A percentile compares a stretch with the other conserved stretches of the same genome.
These are phyloP conservation scores for Yamadazyma philogaea DNA, from an alignment of 805 yeast genomes.

Conservation along the genomic window DNA sequence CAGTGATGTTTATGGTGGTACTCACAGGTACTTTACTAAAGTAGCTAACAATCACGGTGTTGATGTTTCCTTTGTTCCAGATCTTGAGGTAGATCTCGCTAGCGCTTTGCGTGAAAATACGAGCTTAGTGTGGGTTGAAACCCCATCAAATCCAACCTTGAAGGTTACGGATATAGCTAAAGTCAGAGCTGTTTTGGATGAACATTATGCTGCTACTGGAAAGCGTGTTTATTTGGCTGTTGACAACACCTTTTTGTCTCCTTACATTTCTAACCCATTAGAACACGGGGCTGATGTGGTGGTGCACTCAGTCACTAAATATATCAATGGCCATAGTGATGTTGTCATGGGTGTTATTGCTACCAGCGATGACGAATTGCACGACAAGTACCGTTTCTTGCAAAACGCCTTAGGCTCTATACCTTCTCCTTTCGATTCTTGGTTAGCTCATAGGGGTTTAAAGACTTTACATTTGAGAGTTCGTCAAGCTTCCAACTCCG, in stretches of 20 bases:
- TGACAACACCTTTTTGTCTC: constrained; percentile 86
- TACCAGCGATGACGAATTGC: constrained; percentile 57
- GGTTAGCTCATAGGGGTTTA: constrained; percentile 91
- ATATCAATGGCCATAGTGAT: constrained; percentile 89
- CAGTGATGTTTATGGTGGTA: constrained; percentile 89
- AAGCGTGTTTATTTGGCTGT: constrained; percentile 63
- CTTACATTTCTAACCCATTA: constrained; percentile 83
- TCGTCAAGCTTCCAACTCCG: constrained; percentile 62
- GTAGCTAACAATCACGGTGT: constrained; percentile 82
- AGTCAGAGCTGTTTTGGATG: constrained; percentile 54
- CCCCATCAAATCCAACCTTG: constrained; percentile 87
- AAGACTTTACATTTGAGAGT: constrained; percentile 83
- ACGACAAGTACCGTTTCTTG: constrained; percentile 66
- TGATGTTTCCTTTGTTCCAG: constrained; percentile 60
- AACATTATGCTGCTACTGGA: constrained; percentile 42
- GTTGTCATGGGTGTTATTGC: constrained; percentile 85
- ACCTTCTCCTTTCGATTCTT: constrained; percentile 86
- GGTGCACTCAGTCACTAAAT: constrained; percentile 85
- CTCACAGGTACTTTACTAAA: constrained; percentile 84
- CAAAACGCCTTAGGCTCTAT: constrained; percentile 88
- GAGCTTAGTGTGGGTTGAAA: constrained; percentile 79
- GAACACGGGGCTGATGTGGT: constrained; percentile 82
- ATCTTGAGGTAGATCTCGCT: constrained; percentile 59
- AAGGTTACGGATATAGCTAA: constrained; percentile 69
- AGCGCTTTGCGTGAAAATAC: constrained; percentile 58